Conservation (phyloP, 768 basidiomycete genomes). For the Mycena kentingensis region DNA sequence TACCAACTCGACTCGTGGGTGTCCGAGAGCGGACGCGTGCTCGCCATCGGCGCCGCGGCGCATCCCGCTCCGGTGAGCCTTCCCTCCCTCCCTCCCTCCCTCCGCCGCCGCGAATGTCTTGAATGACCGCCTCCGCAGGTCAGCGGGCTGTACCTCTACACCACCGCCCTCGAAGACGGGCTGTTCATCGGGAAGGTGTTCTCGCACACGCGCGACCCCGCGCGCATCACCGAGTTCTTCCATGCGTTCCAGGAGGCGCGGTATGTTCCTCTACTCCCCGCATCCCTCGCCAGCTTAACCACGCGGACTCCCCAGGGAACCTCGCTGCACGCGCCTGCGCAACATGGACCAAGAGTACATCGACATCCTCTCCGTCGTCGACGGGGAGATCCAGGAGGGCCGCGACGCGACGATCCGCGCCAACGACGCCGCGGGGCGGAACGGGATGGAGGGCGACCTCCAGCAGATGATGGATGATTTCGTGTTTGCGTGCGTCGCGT, state of each 20-base stretch:
- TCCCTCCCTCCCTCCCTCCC: too few relatives aligned
- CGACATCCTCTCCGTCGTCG: neutral
- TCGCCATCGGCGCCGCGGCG: neutral
- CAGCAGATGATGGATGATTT: conserved; percentile 8
- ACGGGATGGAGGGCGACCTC: conserved; percentile 6
- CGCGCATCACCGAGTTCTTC: neutral
- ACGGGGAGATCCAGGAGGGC: conserved; percentile 5
- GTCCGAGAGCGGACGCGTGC: neutral
- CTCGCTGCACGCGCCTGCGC: neutral
- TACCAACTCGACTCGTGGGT: neutral
- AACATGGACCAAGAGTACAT: conserved; percentile 1
- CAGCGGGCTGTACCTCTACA: neutral
- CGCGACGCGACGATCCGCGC: conserved; percentile 13
- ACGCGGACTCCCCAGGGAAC: neutral
- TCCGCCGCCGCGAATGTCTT: too few relatives aligned
- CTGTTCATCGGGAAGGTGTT: neutral
- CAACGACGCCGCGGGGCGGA: conserved; percentile 11
- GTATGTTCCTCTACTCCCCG: neutral
- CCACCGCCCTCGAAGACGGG: neutral
- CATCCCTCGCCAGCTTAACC: neutral
- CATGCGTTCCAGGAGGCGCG: neutral
- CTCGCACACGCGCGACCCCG: neutral
- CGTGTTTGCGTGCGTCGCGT: conserved; percentile 6
- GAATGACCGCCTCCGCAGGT: too few relatives aligned
- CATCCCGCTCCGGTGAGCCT: neutral